Conservation (phyloP, 306 rosid genomes). For the Arachis hypogaea region DNA sequence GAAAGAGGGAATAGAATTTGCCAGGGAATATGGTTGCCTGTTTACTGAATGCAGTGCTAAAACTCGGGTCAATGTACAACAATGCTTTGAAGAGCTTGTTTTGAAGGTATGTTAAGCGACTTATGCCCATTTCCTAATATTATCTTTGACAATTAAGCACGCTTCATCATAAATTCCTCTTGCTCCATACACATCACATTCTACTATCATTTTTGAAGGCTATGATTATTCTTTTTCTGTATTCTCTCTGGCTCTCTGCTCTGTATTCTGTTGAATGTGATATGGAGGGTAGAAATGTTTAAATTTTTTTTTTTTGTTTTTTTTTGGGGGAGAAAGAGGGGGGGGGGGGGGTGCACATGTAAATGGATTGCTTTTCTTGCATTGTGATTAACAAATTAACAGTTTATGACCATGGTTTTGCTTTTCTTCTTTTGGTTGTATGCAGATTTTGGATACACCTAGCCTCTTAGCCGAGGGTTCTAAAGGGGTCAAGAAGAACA, state of each 20-base stretch:
- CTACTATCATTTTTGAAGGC: background rate
- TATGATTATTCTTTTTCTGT: conserved; percentile 8
- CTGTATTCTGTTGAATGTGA: background rate
- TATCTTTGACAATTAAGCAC: conserved; percentile 10
- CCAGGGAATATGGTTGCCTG: conserved; percentile 93
- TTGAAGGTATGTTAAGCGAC: conserved; percentile 63
- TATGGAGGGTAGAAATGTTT: background rate
- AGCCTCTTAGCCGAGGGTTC: conserved; percentile 91
- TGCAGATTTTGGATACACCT: conserved; percentile 94
- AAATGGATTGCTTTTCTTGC: conserved; percentile 5
- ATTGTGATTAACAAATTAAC: conserved; percentile 10
- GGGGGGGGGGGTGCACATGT: conserved; percentile 1
- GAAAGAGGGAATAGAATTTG: conserved; percentile 88
- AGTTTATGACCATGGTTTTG: conserved; percentile 19
- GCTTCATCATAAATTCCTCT: background rate
- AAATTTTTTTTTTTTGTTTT: too few relatives aligned
- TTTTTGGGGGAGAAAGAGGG: background rate
- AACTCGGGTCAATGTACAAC: conserved; percentile 92
- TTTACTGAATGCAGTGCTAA: conserved; percentile 96
- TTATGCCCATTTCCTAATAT: background rate
- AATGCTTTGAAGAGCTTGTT: conserved; percentile 98
- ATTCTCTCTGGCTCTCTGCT: conserved; percentile 15
- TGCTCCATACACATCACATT: background rate
- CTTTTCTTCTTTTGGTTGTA: conserved; percentile 22
- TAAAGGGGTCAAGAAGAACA: conserved; percentile 77